These are phyloP conservation scores for Coemansia erecta DNA, from an alignment of 192 early-diverging fungal species.

Conservation along the genomic window DNA sequence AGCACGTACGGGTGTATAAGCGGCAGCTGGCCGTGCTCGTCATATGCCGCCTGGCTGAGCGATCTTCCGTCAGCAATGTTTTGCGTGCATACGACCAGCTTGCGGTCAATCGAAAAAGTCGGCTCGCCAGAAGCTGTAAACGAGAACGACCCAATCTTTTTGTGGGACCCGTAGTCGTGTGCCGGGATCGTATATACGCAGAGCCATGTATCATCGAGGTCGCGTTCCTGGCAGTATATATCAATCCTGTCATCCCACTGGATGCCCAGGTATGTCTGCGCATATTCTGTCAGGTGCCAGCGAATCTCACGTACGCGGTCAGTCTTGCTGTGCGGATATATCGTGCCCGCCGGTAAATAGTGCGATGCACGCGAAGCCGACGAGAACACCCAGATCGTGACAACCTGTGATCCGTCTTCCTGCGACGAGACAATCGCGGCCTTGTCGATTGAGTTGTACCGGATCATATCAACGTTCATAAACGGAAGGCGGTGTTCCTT, in stretches of 20 bases:
- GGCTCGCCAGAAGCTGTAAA: slow-evolving; percentile 48
- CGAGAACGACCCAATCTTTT: slow-evolving; percentile 47
- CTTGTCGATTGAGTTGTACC: slow-evolving; percentile 57
- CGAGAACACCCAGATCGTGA: slow-evolving; percentile 53
- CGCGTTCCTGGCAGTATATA: slow-evolving; percentile 50
- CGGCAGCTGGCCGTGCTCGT: slow-evolving; percentile 49
- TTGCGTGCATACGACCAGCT: slow-evolving; percentile 32
- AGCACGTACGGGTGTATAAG: slow-evolving; percentile 45
- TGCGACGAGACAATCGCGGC: slow-evolving; percentile 50
- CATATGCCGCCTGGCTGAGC: slow-evolving; percentile 35
- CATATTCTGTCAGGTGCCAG: slow-evolving; percentile 52
- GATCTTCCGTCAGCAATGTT: slow-evolving; percentile 12
- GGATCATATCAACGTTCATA: slow-evolving; percentile 49
- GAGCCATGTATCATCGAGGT: slow-evolving; percentile 41
- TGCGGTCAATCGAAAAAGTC: slow-evolving; percentile 39
- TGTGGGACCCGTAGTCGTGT: slow-evolving; percentile 33
- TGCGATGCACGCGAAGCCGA: slow-evolving; percentile 53
- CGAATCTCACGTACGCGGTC: slow-evolving; percentile 49
- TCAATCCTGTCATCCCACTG: slow-evolving; percentile 50
- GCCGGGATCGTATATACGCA: slow-evolving; percentile 28
- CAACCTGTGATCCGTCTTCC: slow-evolving; percentile 26
- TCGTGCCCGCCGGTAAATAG: slow-evolving; percentile 51
- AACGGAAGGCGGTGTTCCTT: slow-evolving; percentile 49
- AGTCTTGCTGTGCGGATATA: slow-evolving; percentile 30
- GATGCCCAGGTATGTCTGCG: slow-evolving; percentile 51